A percentile compares a stretch with the other conserved stretches of the same genome.
Evolutionary conservation across 257 asterid genomes (phyloP).

Genomic region (Primulina eburnea): DNA sequence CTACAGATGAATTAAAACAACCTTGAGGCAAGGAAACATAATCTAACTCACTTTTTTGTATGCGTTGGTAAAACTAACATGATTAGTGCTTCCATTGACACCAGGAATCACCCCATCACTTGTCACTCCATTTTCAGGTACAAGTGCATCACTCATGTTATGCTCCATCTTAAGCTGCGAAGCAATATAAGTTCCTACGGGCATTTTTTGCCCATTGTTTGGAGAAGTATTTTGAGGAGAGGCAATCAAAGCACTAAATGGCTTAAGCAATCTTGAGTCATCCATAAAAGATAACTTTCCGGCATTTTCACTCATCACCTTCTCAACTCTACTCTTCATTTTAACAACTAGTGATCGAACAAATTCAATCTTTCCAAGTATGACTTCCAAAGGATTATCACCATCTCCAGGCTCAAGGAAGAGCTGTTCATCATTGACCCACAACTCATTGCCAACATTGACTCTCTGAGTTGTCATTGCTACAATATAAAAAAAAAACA

Average conservation of each 20-base stretch:
- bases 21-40: not conserved
- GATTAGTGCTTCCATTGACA: conserved; percentile 25
- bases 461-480: conserved; percentile 36
- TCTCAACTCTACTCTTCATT: conserved; percentile 43
- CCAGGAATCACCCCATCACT: conserved; percentile 31
- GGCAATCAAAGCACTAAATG: conserved; percentile 29
- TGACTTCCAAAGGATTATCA: conserved; percentile 36
- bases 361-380: conserved; percentile 46
- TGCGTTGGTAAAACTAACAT: conserved; percentile 22
- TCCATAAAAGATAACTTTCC: conserved; percentile 33
- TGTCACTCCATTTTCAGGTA: conserved; percentile 43
- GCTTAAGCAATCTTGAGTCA: conserved; percentile 28
- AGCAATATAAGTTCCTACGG: conserved; percentile 40
- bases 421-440: conserved; percentile 37
- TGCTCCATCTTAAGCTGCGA: conserved; percentile 51
- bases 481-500: conserved; percentile 10
- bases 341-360: conserved; percentile 42
- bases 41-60: conserved; percentile 32
- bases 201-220: conserved; percentile 41
- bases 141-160: conserved; percentile 29
- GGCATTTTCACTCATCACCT: conserved; percentile 47
- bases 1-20: not conserved
- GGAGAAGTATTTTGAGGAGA: conserved; percentile 40
- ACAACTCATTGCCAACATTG: conserved; percentile 35
- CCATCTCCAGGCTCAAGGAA: conserved; percentile 34